Percentiles rank a stretch among this genome's conserved stretches.
phyloP scores from a whole-genome alignment of 2,329 filamentous ascomycete genomes.

The Madurella fahalii region DNA sequence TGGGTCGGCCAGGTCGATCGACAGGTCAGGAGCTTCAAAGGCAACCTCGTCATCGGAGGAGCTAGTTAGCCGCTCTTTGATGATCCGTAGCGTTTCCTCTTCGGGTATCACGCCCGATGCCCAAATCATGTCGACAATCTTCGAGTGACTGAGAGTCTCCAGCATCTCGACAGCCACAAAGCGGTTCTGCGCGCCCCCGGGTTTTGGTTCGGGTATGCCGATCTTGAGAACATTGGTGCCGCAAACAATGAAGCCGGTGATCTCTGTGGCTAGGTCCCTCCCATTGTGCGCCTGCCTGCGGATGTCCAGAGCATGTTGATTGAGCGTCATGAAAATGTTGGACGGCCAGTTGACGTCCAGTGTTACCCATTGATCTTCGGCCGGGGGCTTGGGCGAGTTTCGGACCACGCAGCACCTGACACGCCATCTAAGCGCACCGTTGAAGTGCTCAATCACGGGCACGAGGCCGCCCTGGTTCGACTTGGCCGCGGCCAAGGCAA shows the following conservation, averaged over 20 bases:
- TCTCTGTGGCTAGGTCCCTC: constrained; percentile 70
- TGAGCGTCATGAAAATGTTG: constrained; percentile 65
- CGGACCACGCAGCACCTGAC: constrained; percentile 57
- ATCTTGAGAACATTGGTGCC: constrained; percentile 63
- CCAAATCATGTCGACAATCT: constrained; percentile 39
- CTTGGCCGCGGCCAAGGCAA: constrained; percentile 30
- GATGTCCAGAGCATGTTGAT: constrained; percentile 52
- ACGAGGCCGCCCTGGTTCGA: constrained; percentile 20
- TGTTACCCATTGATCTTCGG: constrained; percentile 56
- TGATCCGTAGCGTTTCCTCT: constrained; percentile 50
- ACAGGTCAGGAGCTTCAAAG: constrained; percentile 54
- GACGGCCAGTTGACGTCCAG: constrained; percentile 68
- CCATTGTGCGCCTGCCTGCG: constrained; percentile 69
- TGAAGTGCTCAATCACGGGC: constrained; percentile 38
- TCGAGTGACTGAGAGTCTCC: constrained; percentile 47
- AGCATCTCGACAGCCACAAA: constrained; percentile 68
- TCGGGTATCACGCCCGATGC: constrained; percentile 38
- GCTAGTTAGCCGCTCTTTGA: constrained; percentile 47
- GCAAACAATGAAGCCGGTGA: constrained; percentile 55
- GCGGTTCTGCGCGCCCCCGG: constrained; percentile 38
- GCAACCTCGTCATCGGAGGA: constrained; percentile 57
- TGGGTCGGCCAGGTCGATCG: constrained; percentile 62
- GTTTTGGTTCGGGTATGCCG: constrained; percentile 33
- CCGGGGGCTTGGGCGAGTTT: constrained; percentile 26
- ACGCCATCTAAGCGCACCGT: constrained; percentile 60